phyloP scores from a whole-genome alignment of 495 filamentous ascomycete species.

The Lepidopterella palustris region DNA sequence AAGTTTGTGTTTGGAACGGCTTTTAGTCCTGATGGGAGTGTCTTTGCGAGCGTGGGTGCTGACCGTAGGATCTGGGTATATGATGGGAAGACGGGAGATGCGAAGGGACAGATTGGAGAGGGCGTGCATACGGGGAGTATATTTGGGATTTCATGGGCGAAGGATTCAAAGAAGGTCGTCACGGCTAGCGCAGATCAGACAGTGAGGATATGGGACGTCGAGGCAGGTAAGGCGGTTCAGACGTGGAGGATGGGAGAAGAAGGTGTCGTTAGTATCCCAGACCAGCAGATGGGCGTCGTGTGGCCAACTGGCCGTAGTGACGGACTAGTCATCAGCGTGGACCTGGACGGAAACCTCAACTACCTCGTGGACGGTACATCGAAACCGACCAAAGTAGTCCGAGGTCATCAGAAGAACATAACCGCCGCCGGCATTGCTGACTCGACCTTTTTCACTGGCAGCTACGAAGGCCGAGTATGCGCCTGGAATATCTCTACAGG shows the following conservation, averaged over 20 bases:
- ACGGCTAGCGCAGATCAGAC: slow-evolving; percentile 93
- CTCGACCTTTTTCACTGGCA: slow-evolving; percentile 74
- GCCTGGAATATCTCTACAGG: slow-evolving; percentile 72
- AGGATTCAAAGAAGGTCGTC: slow-evolving; percentile 80
- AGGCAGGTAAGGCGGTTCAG: slow-evolving; percentile 65
- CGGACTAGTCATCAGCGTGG: slow-evolving; percentile 80
- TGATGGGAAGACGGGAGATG: slow-evolving; percentile 88
- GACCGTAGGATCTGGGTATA: slow-evolving; percentile 89
- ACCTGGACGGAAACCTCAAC: slow-evolving; percentile 81
- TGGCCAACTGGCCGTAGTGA: slow-evolving; percentile 83
- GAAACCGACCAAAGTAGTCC: slow-evolving; percentile 62
- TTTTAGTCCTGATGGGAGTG: slow-evolving; percentile 84
- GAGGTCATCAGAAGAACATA: slow-evolving; percentile 91
- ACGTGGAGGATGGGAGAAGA: slow-evolving; percentile 87
- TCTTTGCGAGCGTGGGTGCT: slow-evolving; percentile 79
- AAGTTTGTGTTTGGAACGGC: slow-evolving; percentile 82
- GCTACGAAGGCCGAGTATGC: slow-evolving; percentile 80
- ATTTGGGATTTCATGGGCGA: slow-evolving; percentile 83
- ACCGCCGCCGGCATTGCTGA: slow-evolving; percentile 59
- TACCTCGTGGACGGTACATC: slow-evolving; percentile 69
- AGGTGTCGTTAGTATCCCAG: slow-evolving; percentile 59
- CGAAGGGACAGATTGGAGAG: slow-evolving; percentile 67
- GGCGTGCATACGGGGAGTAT: slow-evolving; percentile 87
- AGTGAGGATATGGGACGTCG: slow-evolving; percentile 82
- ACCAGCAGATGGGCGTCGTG: slow-evolving; percentile 92